These are phyloP conservation scores for Cajanus cajan DNA, from an alignment of 306 rosid genomes.

Conservation along the genomic window DNA sequence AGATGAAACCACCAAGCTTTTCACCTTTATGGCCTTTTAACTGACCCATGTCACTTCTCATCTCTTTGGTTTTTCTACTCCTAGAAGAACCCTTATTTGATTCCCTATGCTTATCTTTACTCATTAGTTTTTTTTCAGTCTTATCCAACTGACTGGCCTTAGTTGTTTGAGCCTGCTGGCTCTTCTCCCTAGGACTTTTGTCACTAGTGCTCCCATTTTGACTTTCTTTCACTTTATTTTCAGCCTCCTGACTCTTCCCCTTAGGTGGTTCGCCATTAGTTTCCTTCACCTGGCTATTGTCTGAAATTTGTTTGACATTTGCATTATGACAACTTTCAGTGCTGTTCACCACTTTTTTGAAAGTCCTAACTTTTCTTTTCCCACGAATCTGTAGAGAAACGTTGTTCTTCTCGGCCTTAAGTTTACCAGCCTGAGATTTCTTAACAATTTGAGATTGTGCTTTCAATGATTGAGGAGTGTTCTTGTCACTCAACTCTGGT, in stretches of 20 bases:
- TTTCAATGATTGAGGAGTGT: conserved; percentile 45
- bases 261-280: conserved; percentile 28
- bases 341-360: conserved; percentile 23
- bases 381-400: conserved; percentile 22
- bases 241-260: conserved; percentile 35
- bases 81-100: conserved; percentile 24
- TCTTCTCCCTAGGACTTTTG: conserved; percentile 10
- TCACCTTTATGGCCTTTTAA: conserved; percentile 39
- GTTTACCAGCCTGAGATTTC: conserved; percentile 42
- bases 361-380: conserved; percentile 34
- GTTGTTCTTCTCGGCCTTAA: conserved; percentile 24
- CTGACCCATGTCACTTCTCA: conserved; percentile 13
- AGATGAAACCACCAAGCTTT: conserved; percentile 81
- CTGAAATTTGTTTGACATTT: conserved; percentile 31
- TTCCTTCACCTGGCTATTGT: conserved; percentile 18
- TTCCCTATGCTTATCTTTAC: conserved; percentile 33
- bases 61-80: conserved; percentile 37
- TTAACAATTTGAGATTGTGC: conserved; percentile 52
- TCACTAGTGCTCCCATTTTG: conserved; percentile 27
- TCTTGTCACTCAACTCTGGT: conserved; percentile 45
- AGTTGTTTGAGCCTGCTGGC: conserved; percentile 24
- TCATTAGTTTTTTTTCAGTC: conserved; percentile 32
- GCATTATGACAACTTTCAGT: conserved; percentile 32
- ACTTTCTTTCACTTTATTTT: conserved; percentile 29
- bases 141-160: conserved; percentile 21